These are phyloP conservation scores for Saccharomyces kudriavzevii DNA, from an alignment of 805 yeast genomes.

Conservation along the genomic window DNA sequence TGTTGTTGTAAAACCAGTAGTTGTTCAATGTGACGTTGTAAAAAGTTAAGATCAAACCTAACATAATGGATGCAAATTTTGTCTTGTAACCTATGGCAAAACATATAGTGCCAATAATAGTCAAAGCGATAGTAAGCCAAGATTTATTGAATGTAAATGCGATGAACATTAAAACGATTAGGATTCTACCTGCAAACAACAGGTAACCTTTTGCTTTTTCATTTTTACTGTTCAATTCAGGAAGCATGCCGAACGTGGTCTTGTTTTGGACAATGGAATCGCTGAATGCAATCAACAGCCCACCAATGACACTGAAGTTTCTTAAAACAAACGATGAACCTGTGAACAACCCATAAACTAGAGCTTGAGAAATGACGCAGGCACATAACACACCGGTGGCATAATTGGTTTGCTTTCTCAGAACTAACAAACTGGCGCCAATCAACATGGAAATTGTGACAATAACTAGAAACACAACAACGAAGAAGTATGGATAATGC, in stretches of 20 bases:
- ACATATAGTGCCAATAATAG: constrained; percentile 64
- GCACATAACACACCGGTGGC: constrained; percentile 64
- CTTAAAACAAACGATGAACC: constrained; percentile 79
- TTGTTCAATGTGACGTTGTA: constrained; percentile 78
- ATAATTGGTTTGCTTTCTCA: constrained; percentile 58
- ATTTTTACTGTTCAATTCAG: constrained; percentile 58
- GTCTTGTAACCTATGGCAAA: constrained; percentile 92
- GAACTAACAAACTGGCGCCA: constrained; percentile 66
- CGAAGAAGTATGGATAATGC: constrained; percentile 70
- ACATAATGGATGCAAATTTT: constrained; percentile 68
- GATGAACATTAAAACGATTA: constrained; percentile 76
- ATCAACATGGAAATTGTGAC: constrained; percentile 64
- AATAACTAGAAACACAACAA: constrained; percentile 51
- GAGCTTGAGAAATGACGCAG: constrained; percentile 79
- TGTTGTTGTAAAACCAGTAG: constrained; percentile 72
- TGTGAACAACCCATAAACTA: constrained; percentile 79
- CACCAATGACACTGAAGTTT: constrained; percentile 87
- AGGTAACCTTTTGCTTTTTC: constrained; percentile 60
- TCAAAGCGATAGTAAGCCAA: constrained; percentile 60
- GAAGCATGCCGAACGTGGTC: constrained; percentile 44
- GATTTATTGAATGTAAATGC: constrained; percentile 74
- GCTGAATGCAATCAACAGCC: constrained; percentile 76
- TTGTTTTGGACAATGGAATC: constrained; percentile 76
- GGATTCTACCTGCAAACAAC: constrained; percentile 78
- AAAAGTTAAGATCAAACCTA: constrained; percentile 60